Percentiles rank a stretch among this genome's conserved stretches.
phyloP scores from a whole-genome alignment of 257 asterid genomes.

The Solanum tacnaense region DNA sequence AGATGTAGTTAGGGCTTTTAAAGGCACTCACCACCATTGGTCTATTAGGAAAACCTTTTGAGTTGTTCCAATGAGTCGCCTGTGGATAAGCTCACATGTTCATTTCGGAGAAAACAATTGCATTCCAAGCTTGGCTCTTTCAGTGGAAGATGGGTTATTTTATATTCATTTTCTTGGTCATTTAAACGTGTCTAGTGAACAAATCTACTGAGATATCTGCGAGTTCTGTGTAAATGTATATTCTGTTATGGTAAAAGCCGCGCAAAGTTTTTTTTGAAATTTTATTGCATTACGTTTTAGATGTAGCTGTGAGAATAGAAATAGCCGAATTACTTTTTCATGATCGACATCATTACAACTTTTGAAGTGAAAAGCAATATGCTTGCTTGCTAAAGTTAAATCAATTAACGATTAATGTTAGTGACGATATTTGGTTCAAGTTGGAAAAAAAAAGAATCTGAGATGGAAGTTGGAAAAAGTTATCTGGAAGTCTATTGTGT shows the following conservation, averaged over 20 bases:
- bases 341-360: neutral
- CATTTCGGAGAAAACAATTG: neutral
- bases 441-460: neutral
- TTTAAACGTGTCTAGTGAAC: neutral
- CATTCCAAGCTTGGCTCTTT: neutral
- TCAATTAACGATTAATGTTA: neutral
- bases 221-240: neutral
- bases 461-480: neutral
- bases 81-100: neutral
- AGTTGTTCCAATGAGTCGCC: neutral
- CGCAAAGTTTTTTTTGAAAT: neutral
- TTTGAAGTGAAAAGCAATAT: neutral
- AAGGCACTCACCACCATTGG: neutral
- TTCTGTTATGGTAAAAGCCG: neutral
- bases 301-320: neutral
- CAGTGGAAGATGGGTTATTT: neutral
- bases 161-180: neutral
- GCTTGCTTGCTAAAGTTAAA: neutral
- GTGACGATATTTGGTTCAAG: neutral
- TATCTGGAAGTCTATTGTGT: neutral
- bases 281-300: neutral
- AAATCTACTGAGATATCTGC: neutral
- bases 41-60: neutral
- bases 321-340: neutral
- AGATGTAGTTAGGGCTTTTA: neutral